Evolutionary conservation across 2,329 filamentous ascomycete genomes (phyloP).

Genomic region (Aspergillus sp.): DNA sequence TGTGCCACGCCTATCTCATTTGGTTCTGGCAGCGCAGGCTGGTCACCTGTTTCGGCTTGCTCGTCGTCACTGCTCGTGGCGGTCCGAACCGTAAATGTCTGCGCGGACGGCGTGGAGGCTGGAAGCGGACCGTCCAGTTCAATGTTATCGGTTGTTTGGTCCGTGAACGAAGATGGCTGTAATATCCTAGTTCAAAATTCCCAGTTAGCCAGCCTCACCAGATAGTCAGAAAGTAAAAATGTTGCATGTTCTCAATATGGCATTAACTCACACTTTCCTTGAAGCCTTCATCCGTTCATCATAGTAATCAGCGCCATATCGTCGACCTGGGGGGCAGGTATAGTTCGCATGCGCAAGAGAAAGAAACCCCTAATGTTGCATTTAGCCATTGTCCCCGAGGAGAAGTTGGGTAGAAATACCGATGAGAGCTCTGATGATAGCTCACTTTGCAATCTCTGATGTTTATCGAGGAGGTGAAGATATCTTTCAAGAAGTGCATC

Average conservation of each 20-base stretch:
- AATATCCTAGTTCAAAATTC: constrained; percentile 12
- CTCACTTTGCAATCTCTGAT: constrained; percentile 41
- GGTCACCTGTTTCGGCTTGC: constrained; percentile 3
- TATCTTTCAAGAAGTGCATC: constrained; percentile 45
- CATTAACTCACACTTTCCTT: constrained; percentile 38
- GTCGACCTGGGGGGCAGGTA: constrained; percentile 43
- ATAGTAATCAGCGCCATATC: constrained; percentile 51
- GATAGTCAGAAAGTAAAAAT: neutral
- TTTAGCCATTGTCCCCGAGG: neutral
- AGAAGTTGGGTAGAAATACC: constrained; percentile 27
- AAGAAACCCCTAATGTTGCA: constrained; percentile 44
- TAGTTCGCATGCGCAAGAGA: constrained; percentile 52
- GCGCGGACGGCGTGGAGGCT: neutral
- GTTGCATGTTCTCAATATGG: neutral
- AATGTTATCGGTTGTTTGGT: neutral
- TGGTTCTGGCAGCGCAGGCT: neutral
- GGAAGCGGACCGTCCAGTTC: neutral
- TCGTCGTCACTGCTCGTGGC: constrained; percentile 6
- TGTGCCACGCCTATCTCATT: neutral
- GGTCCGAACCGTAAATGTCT: constrained; percentile 15
- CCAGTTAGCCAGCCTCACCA: constrained; percentile 1
- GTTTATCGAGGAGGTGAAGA: constrained; percentile 43
- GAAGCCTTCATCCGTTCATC: constrained; percentile 53
- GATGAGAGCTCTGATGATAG: constrained; percentile 40
- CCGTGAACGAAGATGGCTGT: constrained; percentile 4